Conservation (phyloP, 164 flowering plant genomes). For the Stephania yunnanensis region DNA sequence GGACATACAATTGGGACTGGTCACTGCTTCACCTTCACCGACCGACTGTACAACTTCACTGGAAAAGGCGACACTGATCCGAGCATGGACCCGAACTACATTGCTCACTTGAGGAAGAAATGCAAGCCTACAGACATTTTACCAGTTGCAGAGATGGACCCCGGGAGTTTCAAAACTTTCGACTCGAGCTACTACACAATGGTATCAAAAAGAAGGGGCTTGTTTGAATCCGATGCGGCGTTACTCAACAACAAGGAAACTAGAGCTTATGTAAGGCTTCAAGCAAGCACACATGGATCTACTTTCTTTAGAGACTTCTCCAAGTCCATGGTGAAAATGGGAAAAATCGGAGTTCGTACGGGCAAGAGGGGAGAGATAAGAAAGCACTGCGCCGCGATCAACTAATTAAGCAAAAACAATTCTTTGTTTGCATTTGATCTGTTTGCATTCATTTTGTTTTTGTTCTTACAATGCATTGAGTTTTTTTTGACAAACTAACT, state of each 20-base stretch:
- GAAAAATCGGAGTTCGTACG: conserved; percentile 39
- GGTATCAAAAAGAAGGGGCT: conserved; percentile 40
- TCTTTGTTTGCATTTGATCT: not conserved
- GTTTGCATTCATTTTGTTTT: not conserved
- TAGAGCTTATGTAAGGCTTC: conserved; percentile 26
- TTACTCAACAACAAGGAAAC: conserved; percentile 36
- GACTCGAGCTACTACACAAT: conserved; percentile 36
- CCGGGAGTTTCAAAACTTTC: conserved; percentile 47
- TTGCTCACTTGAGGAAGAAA: conserved; percentile 22
- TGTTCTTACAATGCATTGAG: not conserved
- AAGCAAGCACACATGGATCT: conserved; percentile 8
- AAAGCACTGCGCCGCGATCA: conserved; percentile 31
- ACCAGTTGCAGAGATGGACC: conserved; percentile 48
- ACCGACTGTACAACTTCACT: conserved; percentile 62
- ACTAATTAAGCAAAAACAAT: not conserved
- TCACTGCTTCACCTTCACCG: conserved; percentile 41
- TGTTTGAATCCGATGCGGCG: conserved; percentile 51
- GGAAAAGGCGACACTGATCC: conserved; percentile 53
- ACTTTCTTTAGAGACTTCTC: conserved; percentile 43
- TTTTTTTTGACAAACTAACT: not conserved
- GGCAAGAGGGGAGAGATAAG: conserved; percentile 45
- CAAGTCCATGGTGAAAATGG: conserved; percentile 54
- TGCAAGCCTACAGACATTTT: conserved; percentile 28
- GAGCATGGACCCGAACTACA: conserved; percentile 32
- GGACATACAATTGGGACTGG: conserved; percentile 55